Percentiles rank a stretch among this genome's conserved stretches.
These are phyloP conservation scores for Cyamopsis tetragonoloba DNA, from an alignment of 306 rosid species.

Conservation along the genomic window DNA sequence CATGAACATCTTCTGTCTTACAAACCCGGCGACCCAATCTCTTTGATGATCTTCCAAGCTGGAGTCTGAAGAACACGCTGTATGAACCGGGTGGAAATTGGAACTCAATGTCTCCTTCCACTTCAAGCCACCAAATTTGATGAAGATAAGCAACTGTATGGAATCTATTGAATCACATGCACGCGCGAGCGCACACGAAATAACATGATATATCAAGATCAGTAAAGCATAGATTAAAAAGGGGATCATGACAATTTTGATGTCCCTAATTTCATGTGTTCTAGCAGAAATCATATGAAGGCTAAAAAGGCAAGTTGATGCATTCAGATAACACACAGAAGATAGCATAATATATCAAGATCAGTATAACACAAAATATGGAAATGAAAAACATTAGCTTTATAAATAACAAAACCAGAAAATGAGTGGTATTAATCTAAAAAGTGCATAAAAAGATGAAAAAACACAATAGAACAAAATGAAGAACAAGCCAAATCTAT, in stretches of 20 bases:
- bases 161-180: slow-evolving; percentile 47
- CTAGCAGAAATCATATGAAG: neutral
- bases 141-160: slow-evolving; percentile 85
- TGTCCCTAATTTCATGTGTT: neutral
- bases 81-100: slow-evolving; percentile 71
- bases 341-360: too few species aligned
- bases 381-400: too few species aligned
- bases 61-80: slow-evolving; percentile 65
- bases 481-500: neutral
- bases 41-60: slow-evolving; percentile 65
- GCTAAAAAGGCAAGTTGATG: too few species aligned
- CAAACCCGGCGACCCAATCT: slow-evolving; percentile 71
- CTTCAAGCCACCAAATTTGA: slow-evolving; percentile 95
- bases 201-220: neutral
- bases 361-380: too few species aligned
- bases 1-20: slow-evolving; percentile 62
- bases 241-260: neutral
- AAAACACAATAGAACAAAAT: neutral
- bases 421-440: neutral
- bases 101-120: slow-evolving; percentile 72
- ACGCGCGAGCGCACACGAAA: neutral
- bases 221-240: neutral
- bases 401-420: neutral
- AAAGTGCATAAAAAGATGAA: neutral
- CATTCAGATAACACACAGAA: too few species aligned